A percentile compares a stretch with the other conserved stretches of the same genome.
Evolutionary conservation across 2,329 filamentous ascomycete genomes (phyloP).

Genomic region (Didymosphaeria variabile): DNA sequence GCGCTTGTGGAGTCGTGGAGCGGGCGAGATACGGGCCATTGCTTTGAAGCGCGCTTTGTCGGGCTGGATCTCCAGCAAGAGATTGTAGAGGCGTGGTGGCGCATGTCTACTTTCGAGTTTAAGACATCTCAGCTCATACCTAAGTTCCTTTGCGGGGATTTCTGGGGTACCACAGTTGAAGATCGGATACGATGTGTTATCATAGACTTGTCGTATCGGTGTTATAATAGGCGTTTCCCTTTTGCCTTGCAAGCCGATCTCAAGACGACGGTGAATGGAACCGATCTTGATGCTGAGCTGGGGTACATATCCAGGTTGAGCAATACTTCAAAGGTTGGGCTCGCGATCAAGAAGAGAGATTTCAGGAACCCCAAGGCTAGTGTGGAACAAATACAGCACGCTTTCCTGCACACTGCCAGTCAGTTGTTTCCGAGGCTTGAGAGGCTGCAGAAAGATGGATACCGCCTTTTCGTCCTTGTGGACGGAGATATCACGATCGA

Average conservation of each 20-base stretch:
- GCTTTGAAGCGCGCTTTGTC: conserved; percentile 8
- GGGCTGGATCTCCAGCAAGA: background rate
- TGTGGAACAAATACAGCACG: background rate
- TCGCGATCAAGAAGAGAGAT: conserved; percentile 5
- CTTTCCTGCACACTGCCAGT: background rate
- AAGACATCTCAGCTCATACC: background rate
- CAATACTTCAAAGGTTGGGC: background rate
- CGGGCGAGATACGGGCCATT: background rate
- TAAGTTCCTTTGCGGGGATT: background rate
- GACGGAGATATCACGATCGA: conserved; percentile 2
- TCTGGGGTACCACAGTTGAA: background rate
- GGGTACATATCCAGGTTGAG: background rate
- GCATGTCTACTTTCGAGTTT: conserved; percentile 4
- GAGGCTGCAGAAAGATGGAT: conserved; percentile 5
- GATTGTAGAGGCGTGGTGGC: conserved; percentile 10
- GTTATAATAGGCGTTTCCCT: background rate
- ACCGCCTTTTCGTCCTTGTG: background rate
- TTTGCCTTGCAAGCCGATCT: background rate
- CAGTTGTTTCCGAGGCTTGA: background rate
- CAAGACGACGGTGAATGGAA: background rate
- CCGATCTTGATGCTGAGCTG: conserved; percentile 7
- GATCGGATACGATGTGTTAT: background rate
- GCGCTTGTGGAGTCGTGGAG: conserved; percentile 7
- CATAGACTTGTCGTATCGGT: background rate
- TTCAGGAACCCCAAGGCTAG: too few relatives aligned